phyloP scores from a whole-genome alignment of 2,329 filamentous ascomycete species.

The Byssochlamys sp. region DNA sequence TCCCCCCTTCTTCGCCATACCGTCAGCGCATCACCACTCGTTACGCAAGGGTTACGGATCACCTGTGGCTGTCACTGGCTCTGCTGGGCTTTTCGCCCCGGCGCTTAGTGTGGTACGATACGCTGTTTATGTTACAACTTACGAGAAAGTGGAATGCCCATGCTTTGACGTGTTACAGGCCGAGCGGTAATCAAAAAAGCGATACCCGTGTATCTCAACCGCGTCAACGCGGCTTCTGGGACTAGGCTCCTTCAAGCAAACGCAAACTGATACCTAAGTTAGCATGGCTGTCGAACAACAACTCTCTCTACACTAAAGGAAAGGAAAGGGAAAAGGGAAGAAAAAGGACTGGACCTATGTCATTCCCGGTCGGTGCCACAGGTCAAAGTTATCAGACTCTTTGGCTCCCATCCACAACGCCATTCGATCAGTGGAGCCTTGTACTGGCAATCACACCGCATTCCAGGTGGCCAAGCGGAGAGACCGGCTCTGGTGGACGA shows the following conservation, averaged over 20 bases:
- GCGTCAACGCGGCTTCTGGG: neutral
- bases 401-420: neutral
- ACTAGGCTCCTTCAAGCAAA: neutral
- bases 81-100: conserved; percentile 1
- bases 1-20: conserved; percentile 2
- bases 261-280: neutral
- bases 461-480: neutral
- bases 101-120: neutral
- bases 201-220: neutral
- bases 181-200: neutral
- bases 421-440: neutral
- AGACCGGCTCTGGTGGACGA: neutral
- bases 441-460: neutral
- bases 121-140: neutral
- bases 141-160: neutral
- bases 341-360: neutral
- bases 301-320: neutral
- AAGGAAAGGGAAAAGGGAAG: too few species aligned
- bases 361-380: neutral
- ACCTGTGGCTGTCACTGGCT: neutral
- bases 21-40: conserved; percentile 15
- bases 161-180: neutral
- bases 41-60: conserved; percentile 15
- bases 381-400: neutral
- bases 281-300: neutral